These are phyloP conservation scores for Xerocomus brunneocitrinus DNA, from an alignment of 768 basidiomycete species.

Conservation along the genomic window DNA sequence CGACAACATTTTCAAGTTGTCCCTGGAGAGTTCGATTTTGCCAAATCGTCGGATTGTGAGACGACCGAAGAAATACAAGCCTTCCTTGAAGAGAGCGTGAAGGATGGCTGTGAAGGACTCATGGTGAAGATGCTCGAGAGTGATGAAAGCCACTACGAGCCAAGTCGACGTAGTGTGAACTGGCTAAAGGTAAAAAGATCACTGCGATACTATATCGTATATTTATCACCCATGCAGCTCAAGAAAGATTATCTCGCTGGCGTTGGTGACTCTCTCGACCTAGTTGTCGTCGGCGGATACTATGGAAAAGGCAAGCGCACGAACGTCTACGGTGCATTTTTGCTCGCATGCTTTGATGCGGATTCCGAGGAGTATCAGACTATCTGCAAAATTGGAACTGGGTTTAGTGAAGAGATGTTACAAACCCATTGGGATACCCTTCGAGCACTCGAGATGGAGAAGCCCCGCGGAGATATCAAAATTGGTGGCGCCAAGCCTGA, in stretches of 20 bases:
- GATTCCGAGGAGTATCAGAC: slow-evolving; percentile 95
- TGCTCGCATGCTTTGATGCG: slow-evolving; percentile 93
- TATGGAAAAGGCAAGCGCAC: slow-evolving; percentile 98
- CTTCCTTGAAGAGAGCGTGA: slow-evolving; percentile 95
- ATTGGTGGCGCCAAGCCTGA: slow-evolving; percentile 93
- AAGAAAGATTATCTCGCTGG: slow-evolving; percentile 99
- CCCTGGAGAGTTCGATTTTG: slow-evolving; percentile 88
- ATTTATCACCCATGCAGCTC: slow-evolving; percentile 48
- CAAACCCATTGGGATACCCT: slow-evolving; percentile 77
- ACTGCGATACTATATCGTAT: not conserved
- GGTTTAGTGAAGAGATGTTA: slow-evolving; percentile 90
- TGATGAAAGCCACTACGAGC: slow-evolving; percentile 91
- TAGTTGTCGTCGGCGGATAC: slow-evolving; percentile 97
- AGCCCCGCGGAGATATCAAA: slow-evolving; percentile 78
- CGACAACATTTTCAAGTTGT: slow-evolving; percentile 77
- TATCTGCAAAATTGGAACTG: slow-evolving; percentile 98
- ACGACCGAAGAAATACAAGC: slow-evolving; percentile 90
- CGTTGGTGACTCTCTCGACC: slow-evolving; percentile 93
- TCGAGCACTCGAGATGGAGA: slow-evolving; percentile 68
- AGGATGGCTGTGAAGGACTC: slow-evolving; percentile 96
- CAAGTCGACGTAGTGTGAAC: slow-evolving; percentile 90
- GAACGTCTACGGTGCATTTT: slow-evolving; percentile 95
- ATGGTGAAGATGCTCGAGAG: slow-evolving; percentile 99
- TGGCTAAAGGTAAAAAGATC: slow-evolving; percentile 83
- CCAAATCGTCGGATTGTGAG: slow-evolving; percentile 84